Evolutionary conservation across 2,329 filamentous ascomycete genomes (phyloP).

Genomic region (Paecilomyces dactylethromorphus): DNA sequence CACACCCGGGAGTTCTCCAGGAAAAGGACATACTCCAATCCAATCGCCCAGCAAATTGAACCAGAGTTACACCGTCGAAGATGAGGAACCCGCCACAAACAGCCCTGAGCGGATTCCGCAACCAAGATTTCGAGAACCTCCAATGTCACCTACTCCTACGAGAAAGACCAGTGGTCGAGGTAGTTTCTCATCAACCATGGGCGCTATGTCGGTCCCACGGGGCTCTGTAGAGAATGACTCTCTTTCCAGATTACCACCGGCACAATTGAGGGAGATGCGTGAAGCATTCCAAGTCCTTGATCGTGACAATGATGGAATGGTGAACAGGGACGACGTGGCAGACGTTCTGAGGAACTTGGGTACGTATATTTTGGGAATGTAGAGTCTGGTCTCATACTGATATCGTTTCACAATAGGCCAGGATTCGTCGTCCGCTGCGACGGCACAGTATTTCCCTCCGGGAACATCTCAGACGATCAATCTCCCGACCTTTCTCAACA

Average conservation of each 20-base stretch:
- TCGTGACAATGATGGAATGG: constrained; percentile 74
- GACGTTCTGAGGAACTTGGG: constrained; percentile 84
- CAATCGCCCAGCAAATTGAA: constrained; percentile 43
- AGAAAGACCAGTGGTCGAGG: constrained; percentile 23
- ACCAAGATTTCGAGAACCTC: constrained; percentile 31
- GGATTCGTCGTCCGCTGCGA: constrained; percentile 61
- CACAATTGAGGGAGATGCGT: constrained; percentile 78
- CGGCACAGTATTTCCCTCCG: constrained; percentile 77
- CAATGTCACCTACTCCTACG: constrained; percentile 36
- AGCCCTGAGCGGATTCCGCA: constrained; percentile 23
- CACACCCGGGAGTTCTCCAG: constrained; percentile 42
- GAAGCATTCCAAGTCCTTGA: constrained; percentile 94
- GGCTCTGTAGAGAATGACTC: constrained; percentile 22
- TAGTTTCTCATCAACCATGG: constrained; percentile 21
- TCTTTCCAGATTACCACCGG: constrained; percentile 57
- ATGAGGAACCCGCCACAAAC: constrained; percentile 28
- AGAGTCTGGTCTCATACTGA: constrained; percentile 6
- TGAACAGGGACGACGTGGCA: constrained; percentile 75
- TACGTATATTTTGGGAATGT: constrained; percentile 27
- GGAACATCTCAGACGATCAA: constrained; percentile 66
- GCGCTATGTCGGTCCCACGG: constrained; percentile 15
- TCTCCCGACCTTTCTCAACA: constrained; percentile 79
- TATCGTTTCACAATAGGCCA: constrained; percentile 50
- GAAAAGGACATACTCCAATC: constrained; percentile 35
- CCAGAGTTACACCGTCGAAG: constrained; percentile 37